Conservation (phyloP, 495 filamentous ascomycete species). For the Hypoxylon intermedium region DNA sequence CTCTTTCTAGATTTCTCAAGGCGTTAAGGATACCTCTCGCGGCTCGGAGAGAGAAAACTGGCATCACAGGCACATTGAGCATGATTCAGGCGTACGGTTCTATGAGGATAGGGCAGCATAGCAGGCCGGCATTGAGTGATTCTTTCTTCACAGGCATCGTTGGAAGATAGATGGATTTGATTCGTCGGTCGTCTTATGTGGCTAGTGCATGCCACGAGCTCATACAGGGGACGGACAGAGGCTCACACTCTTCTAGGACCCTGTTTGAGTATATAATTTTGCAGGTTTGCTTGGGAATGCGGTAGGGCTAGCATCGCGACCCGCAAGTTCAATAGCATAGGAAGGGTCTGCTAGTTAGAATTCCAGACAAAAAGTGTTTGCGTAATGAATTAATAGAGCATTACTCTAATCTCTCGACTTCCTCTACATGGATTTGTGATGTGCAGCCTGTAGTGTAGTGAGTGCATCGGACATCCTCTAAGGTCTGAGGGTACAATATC, state of each 20-base stretch:
- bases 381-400: background rate
- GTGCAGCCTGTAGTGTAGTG: too few relatives aligned
- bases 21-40: slow-evolving; percentile 37
- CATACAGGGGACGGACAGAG: too few relatives aligned
- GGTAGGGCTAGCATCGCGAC: slow-evolving; percentile 8
- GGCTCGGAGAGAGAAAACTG: slow-evolving; percentile 13
- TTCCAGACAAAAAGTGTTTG: slow-evolving; percentile 13
- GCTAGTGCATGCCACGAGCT: too few relatives aligned
- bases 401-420: background rate
- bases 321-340: background rate
- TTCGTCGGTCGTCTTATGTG: too few relatives aligned
- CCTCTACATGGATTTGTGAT: background rate
- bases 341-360: too few relatives aligned
- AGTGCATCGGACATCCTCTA: too few relatives aligned
- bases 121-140: slow-evolving; percentile 11
- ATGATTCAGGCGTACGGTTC: slow-evolving; percentile 36
- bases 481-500: too few relatives aligned
- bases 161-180: too few relatives aligned
- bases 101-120: slow-evolving; percentile 7
- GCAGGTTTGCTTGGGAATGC: slow-evolving; percentile 9
- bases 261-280: slow-evolving; percentile 29
- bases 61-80: slow-evolving; percentile 31
- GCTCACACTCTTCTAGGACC: too few relatives aligned
- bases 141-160: slow-evolving; percentile 4
- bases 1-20: slow-evolving; percentile 20